Percentiles rank a stretch among this genome's conserved stretches.
These are phyloP conservation scores for Knufia fluminis DNA, from an alignment of 2,329 filamentous ascomycete genomes.

Conservation along the genomic window DNA sequence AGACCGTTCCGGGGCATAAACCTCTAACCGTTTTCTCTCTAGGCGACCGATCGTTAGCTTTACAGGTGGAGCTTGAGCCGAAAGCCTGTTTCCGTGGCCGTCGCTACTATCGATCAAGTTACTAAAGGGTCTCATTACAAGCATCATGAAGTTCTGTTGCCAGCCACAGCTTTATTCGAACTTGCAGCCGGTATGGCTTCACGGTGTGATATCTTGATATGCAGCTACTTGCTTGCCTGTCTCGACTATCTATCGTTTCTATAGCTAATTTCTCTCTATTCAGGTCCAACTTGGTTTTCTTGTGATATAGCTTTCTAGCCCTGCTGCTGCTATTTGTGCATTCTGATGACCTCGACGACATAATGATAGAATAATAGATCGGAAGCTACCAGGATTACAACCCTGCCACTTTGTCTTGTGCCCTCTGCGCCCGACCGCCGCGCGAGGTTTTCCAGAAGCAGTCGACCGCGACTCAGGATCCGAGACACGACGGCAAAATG, in stretches of 20 bases:
- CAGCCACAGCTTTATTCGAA: background rate
- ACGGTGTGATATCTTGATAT: background rate
- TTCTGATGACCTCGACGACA: background rate
- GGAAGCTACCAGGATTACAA: background rate
- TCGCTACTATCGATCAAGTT: too few species aligned
- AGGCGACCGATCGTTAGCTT: background rate
- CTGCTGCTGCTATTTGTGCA: background rate
- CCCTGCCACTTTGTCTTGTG: background rate
- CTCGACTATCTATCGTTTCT: background rate
- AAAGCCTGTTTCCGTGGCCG: too few species aligned
- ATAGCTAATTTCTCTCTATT: too few species aligned
- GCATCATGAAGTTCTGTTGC: too few species aligned
- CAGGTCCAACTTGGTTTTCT: background rate
- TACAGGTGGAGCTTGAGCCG: background rate
- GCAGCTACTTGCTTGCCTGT: background rate
- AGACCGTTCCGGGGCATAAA: background rate
- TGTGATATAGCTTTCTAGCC: background rate
- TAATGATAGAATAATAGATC: background rate
- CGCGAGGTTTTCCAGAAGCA: too few species aligned
- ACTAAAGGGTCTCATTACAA: too few species aligned
- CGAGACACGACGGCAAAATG: too few species aligned
- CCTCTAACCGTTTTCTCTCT: background rate
- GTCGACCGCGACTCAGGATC: too few species aligned
- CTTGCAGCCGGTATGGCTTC: background rate
- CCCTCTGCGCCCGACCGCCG: background rate